Evolutionary conservation across 2,329 filamentous ascomycete species (phyloP).

Genomic region (Xylaria sp.): DNA sequence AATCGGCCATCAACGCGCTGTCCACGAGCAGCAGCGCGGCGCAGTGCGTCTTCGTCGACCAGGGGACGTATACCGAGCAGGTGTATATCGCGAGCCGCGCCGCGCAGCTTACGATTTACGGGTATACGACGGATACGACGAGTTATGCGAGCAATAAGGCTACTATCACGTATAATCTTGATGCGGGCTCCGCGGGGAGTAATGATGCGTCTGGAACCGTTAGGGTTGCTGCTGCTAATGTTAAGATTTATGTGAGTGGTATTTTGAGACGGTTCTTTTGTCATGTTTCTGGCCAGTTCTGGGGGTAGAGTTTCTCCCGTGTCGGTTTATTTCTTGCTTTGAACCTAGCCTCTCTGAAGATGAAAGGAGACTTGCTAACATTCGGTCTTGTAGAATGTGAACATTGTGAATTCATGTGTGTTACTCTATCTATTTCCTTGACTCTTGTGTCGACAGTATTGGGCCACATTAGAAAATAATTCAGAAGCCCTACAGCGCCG

Average conservation of each 20-base stretch:
- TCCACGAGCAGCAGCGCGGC: conserved; percentile 60
- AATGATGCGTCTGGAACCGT: conserved; percentile 65
- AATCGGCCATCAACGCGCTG: conserved; percentile 68
- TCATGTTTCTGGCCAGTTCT: not conserved
- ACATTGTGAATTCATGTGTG: conserved; percentile 57
- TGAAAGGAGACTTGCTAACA: conserved; percentile 24
- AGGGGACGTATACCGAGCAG: conserved; percentile 71
- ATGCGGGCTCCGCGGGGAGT: conserved; percentile 58
- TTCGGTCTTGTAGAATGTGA: conserved; percentile 59
- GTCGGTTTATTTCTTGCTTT: no score
- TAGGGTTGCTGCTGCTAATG: conserved; percentile 58
- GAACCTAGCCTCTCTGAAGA: no score
- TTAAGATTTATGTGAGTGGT: conserved; percentile 63
- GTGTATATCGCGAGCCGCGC: conserved; percentile 63
- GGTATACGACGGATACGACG: conserved; percentile 65
- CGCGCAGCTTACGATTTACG: conserved; percentile 65
- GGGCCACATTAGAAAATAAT: not conserved
- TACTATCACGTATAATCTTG: conserved; percentile 59
- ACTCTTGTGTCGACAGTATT: no score
- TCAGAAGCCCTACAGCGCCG: no score
- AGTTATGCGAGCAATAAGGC: conserved; percentile 68
- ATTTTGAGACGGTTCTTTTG: not conserved
- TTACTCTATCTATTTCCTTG: not conserved
- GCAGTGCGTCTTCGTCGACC: conserved; percentile 70
- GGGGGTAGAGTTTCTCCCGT: not conserved